These are phyloP conservation scores for Biancaea sappan DNA, from an alignment of 306 rosid genomes.

Conservation along the genomic window DNA sequence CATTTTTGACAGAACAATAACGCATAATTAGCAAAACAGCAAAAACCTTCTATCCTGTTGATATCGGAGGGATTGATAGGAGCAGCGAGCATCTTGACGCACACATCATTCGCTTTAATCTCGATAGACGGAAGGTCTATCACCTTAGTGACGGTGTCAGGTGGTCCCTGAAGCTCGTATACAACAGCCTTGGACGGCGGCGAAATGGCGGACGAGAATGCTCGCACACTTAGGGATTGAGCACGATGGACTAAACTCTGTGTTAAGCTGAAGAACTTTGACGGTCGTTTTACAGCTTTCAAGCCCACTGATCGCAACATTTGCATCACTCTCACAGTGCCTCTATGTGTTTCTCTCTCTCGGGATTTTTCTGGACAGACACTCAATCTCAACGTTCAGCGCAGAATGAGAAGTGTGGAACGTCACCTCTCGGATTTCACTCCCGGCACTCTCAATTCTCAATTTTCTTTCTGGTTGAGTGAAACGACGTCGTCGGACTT, in stretches of 20 bases:
- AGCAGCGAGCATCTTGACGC: constrained; percentile 88
- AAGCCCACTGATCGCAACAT: constrained; percentile 47
- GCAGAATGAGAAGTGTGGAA: no score
- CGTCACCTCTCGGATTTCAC: no score
- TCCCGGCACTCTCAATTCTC: no score
- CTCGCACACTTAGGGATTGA: constrained; percentile 38
- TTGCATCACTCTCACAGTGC: constrained; percentile 24
- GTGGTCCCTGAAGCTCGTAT: constrained; percentile 73
- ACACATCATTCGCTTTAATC: constrained; percentile 79
- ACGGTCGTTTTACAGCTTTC: constrained; percentile 35
- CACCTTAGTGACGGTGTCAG: constrained; percentile 72
- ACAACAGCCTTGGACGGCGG: constrained; percentile 92
- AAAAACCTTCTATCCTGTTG: constrained; percentile 76
- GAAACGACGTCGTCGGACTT: no score
- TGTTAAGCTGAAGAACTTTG: background rate
- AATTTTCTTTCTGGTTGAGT: no score
- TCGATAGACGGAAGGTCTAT: constrained; percentile 57
- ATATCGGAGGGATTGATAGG: constrained; percentile 93
- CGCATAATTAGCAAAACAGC: background rate
- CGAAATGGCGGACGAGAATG: constrained; percentile 61
- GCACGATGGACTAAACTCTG: constrained; percentile 11
- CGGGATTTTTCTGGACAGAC: background rate
- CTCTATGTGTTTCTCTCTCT: background rate
- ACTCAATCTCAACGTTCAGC: background rate
- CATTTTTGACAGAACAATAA: background rate